A percentile compares a stretch with the other conserved stretches of the same genome.
phyloP scores from a whole-genome alignment of 202 grass and related monocot species.

The Zizania palustris region DNA sequence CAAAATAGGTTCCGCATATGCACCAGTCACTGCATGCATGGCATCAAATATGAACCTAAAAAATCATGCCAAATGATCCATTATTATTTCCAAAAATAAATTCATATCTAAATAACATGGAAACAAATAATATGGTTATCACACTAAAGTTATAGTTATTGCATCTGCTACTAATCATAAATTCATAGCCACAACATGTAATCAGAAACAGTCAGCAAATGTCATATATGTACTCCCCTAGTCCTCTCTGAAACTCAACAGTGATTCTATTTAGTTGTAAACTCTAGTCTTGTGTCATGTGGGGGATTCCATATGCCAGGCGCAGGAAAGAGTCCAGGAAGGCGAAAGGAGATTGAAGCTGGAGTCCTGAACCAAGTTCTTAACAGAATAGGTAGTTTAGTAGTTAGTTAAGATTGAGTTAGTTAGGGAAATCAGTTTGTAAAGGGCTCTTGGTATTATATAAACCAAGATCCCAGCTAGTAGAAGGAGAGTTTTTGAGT shows the following conservation, averaged over 20 bases:
- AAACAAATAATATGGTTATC: constrained; percentile 1
- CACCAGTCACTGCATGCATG: constrained; percentile 93
- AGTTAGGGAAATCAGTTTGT: too few relatives aligned
- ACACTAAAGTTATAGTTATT: neutral
- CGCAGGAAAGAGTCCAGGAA: too few relatives aligned
- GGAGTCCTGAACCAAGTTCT: too few relatives aligned
- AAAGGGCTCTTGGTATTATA: too few relatives aligned
- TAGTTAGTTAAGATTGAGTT: too few relatives aligned
- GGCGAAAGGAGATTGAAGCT: too few relatives aligned
- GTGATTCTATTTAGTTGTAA: constrained; percentile 8
- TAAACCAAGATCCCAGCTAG: too few relatives aligned
- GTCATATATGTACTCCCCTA: neutral
- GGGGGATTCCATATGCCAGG: too few relatives aligned
- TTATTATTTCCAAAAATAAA: constrained; percentile 16
- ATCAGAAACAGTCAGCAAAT: constrained; percentile 1
- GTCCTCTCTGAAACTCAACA: neutral
- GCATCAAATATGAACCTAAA: constrained; percentile 85
- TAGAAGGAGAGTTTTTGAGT: too few relatives aligned
- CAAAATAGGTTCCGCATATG: constrained; percentile 87
- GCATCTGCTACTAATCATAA: constrained; percentile 5
- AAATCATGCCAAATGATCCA: constrained; percentile 32
- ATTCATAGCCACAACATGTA: neutral
- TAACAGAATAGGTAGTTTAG: too few relatives aligned
- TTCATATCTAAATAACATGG: constrained; percentile 2
- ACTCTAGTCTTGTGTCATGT: neutral